A percentile compares a stretch with the other conserved stretches of the same genome.
Conservation (phyloP, 176 grass and related monocot species). For the Ensete ventricosum region DNA sequence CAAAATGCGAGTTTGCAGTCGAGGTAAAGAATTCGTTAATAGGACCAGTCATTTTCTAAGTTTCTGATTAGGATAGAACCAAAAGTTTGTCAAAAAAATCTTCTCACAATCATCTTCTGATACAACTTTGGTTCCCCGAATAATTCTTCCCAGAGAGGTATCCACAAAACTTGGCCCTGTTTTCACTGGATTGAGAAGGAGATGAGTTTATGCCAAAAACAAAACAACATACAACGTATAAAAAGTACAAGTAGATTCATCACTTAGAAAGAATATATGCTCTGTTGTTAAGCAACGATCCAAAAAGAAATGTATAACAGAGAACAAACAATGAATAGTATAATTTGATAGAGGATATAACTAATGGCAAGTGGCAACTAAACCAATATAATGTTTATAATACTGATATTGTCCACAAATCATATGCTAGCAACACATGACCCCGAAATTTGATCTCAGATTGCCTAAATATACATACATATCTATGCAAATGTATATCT, state of each 20-base stretch:
- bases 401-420: neutral
- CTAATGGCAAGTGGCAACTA: neutral
- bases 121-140: slow-evolving; percentile 62
- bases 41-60: slow-evolving; percentile 62
- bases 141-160: slow-evolving; percentile 69
- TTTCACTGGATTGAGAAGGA: slow-evolving; percentile 35
- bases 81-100: slow-evolving; percentile 64
- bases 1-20: slow-evolving; percentile 78
- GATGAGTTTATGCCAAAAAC: too few species aligned
- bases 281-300: neutral
- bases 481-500: neutral
- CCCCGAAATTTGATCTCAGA: neutral
- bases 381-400: neutral
- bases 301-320: neutral
- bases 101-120: slow-evolving; percentile 67
- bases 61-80: slow-evolving; percentile 52
- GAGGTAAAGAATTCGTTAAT: slow-evolving; percentile 67
- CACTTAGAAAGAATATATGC: neutral
- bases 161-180: slow-evolving; percentile 69
- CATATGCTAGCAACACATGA: neutral
- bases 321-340: neutral
- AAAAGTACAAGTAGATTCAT: neutral
- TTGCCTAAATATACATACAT: neutral
- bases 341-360: neutral
- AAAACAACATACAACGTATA: neutral